These are phyloP conservation scores for Rubroshorea leprosula DNA, from an alignment of 345 rosid genomes.

Conservation along the genomic window DNA sequence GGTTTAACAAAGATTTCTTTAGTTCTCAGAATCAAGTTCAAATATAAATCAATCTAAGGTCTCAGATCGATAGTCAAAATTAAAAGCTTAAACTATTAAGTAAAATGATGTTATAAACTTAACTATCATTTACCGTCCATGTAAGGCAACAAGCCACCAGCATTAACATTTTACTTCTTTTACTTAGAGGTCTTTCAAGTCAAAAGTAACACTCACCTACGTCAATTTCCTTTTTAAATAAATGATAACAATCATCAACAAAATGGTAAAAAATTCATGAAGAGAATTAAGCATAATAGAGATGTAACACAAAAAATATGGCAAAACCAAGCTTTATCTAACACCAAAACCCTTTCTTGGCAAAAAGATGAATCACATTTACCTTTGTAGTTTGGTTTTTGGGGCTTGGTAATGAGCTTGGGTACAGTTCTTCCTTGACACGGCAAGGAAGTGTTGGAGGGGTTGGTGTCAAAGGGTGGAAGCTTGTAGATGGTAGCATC, in stretches of 20 bases:
- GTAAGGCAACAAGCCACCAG: no score
- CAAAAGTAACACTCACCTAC: no score
- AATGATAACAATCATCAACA: no score
- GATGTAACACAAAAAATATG: no score
- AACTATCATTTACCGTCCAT: not conserved
- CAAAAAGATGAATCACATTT: constrained; percentile 4
- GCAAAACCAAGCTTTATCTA: not conserved
- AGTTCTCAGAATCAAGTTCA: constrained; percentile 3
- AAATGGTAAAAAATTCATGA: not conserved
- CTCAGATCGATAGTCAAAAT: not conserved
- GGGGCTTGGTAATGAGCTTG: constrained; percentile 62
- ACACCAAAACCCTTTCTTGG: not conserved
- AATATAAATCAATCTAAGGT: not conserved
- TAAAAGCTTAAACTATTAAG: not conserved
- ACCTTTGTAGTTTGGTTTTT: constrained; percentile 86
- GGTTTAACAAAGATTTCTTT: not conserved
- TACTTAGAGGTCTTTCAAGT: no score
- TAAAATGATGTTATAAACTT: not conserved
- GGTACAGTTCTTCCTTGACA: constrained; percentile 74
- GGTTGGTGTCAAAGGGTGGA: constrained; percentile 86
- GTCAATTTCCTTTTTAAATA: no score
- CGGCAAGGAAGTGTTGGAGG: constrained; percentile 68
- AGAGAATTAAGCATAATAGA: not conserved
- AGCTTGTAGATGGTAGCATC: constrained; percentile 54
- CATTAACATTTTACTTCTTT: no score